Conservation (phyloP, 768 basidiomycete species). For the Chalciporus chontae region DNA sequence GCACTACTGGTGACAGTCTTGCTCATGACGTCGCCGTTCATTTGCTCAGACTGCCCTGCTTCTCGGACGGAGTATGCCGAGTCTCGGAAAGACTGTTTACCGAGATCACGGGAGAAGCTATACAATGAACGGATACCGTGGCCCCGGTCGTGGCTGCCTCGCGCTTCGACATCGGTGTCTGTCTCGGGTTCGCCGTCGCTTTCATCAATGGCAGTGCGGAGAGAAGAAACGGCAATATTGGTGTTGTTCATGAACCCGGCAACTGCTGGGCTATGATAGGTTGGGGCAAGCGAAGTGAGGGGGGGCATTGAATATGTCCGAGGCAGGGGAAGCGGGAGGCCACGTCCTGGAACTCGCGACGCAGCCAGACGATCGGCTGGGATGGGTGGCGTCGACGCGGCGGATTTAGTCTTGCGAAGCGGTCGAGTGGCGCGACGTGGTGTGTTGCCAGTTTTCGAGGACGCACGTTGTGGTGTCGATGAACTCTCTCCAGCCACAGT, state of each 20-base stretch:
- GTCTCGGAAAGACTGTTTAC: constrained; percentile 23
- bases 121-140: constrained; percentile 31
- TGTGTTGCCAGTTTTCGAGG: constrained; percentile 18
- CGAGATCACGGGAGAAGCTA: constrained; percentile 31
- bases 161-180: constrained; percentile 30
- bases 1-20: constrained; percentile 10
- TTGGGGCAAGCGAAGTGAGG: constrained; percentile 24
- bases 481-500: constrained; percentile 16
- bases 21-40: constrained; percentile 21
- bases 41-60: constrained; percentile 14
- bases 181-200: constrained; percentile 33
- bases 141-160: constrained; percentile 6
- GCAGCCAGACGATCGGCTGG: constrained; percentile 32
- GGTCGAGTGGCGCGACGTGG: constrained; percentile 30
- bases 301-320: constrained; percentile 34
- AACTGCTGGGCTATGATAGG: constrained; percentile 25
- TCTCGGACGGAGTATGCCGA: constrained; percentile 26
- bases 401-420: constrained; percentile 34
- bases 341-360: constrained; percentile 30
- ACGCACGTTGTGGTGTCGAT: constrained; percentile 21
- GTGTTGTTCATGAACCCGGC: constrained; percentile 34
- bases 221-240: constrained; percentile 34
- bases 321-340: constrained; percentile 28
- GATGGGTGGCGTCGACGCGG: constrained; percentile 33
- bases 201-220: constrained; percentile 34